A percentile compares a stretch with the other conserved stretches of the same genome.
Conservation (phyloP, 495 filamentous ascomycete species). For the Penicillium odoratum region DNA sequence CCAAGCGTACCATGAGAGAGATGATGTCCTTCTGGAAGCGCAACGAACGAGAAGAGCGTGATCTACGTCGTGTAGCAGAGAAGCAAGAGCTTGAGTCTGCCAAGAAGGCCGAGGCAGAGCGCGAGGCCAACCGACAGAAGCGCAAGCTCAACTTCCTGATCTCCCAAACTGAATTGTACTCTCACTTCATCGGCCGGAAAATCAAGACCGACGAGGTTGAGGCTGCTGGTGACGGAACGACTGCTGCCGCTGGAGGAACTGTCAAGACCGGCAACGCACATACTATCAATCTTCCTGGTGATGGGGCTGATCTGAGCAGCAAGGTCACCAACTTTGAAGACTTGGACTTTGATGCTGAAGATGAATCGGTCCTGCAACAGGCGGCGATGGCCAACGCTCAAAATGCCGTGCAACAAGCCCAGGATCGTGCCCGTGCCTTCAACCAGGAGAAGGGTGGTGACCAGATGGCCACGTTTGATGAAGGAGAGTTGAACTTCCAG, state of each 20-base stretch:
- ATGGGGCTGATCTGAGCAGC: constrained; percentile 52
- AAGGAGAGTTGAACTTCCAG: constrained; percentile 99
- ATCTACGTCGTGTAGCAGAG: constrained; percentile 89
- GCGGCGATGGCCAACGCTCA: constrained; percentile 96
- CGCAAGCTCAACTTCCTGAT: constrained; percentile 99
- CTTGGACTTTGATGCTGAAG: constrained; percentile 93
- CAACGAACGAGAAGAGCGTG: constrained; percentile 96
- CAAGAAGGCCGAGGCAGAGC: constrained; percentile 92
- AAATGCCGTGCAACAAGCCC: constrained; percentile 91
- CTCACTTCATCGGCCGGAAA: constrained; percentile 99
- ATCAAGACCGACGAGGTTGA: constrained; percentile 95
- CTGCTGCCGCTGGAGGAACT: constrained; percentile 55
- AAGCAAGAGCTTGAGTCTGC: constrained; percentile 95
- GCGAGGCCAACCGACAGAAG: constrained; percentile 95
- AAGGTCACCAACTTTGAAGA: constrained; percentile 93
- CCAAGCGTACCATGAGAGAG: constrained; percentile 97
- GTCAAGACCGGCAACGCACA: constrained; percentile 46
- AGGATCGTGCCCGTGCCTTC: constrained; percentile 88
- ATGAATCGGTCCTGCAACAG: constrained; percentile 75
- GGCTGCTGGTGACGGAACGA: constrained; percentile 73
- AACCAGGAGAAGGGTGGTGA: constrained; percentile 60
- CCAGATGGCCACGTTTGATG: constrained; percentile 53
- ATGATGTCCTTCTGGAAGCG: constrained; percentile 99
- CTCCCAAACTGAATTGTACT: constrained; percentile 97
- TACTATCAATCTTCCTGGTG: constrained; percentile 58